Evolutionary conservation across 768 basidiomycete genomes (phyloP), one percentile per base, ranked within the genome.

Genomic region (Leccinum variicolor): DNA sequence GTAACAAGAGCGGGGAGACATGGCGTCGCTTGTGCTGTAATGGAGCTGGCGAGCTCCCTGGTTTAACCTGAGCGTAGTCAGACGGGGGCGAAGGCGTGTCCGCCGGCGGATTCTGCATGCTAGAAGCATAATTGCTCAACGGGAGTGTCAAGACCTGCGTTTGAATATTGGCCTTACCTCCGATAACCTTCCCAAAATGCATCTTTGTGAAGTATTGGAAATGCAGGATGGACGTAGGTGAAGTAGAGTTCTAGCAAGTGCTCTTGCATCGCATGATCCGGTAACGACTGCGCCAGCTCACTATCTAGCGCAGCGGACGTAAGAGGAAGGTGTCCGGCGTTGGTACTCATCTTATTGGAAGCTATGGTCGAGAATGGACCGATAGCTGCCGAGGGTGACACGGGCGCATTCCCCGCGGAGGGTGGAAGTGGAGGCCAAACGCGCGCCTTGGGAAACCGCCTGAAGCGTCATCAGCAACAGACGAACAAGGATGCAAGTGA

Each of bases 361-460:
- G 36, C 19, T 14, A 34, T 49, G 25, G 41, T 50, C 10, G 59
- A 41, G 34, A 43, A 61, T 17, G 57, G 28, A 15, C 54, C 39
- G 6, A 58, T 36, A 13, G 52, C 51, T n/a, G 53, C 11, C 29
- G 66, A 57, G 4, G 64, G 47, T 15, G 64, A 54, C 6, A 50
- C 54, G 31, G 70, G 57, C 59, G 69, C 58, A 33, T 57, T 54
- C 73, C 19, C 77, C 62, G 62, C 52, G 5, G 55, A 53, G 26
- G 66, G 45, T 3, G 73, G 71, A 54, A 81, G 69, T 3, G 85
- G 85, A 0, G 93, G 93, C 93, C 93, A 95, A 25, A 94, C 89
- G n/a, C 92, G 81, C 3, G 92, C 88, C 62, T 85, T 86, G 0
- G 93, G 92, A 73, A 95, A 94, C 28, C 86, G 84, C 87, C 82